These are phyloP conservation scores for Xylariales sp. DNA, from an alignment of 2,329 filamentous ascomycete species.

Conservation along the genomic window DNA sequence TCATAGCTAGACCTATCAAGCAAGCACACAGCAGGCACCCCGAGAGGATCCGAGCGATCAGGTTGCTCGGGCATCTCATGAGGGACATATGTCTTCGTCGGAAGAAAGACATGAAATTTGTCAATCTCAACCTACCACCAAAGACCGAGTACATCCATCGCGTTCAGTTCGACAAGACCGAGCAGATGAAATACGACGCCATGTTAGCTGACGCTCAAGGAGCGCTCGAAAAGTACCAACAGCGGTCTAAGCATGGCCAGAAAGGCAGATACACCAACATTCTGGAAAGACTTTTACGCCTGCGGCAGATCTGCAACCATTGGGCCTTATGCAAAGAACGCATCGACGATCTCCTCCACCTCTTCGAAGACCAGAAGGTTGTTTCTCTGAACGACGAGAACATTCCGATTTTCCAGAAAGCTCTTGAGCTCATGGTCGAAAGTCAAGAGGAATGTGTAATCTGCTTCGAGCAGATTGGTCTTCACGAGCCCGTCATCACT, in stretches of 20 bases:
- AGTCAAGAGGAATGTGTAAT: constrained; percentile 78
- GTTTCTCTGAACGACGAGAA: constrained; percentile 72
- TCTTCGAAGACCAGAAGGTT: constrained; percentile 62
- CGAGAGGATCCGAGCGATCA: constrained; percentile 40
- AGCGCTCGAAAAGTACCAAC: constrained; percentile 57
- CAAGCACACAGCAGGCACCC: constrained; percentile 7
- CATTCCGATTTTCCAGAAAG: constrained; percentile 63
- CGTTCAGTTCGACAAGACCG: constrained; percentile 67
- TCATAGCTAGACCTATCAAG: constrained; percentile 57
- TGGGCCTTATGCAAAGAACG: constrained; percentile 77
- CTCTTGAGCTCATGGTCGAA: constrained; percentile 73
- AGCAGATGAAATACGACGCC: constrained; percentile 72
- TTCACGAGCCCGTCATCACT: constrained; percentile 68
- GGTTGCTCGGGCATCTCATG: constrained; percentile 71
- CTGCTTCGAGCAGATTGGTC: constrained; percentile 67
- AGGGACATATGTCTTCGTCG: constrained; percentile 74
- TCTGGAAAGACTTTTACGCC: constrained; percentile 74
- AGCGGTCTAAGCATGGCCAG: constrained; percentile 35
- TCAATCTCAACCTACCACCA: constrained; percentile 73
- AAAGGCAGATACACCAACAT: constrained; percentile 65
- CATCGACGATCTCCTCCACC: constrained; percentile 64
- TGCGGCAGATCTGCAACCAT: constrained; percentile 84
- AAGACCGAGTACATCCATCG: constrained; percentile 75
- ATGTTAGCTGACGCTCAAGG: constrained; percentile 72
- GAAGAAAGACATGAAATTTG: constrained; percentile 83